Evolutionary conservation across 768 basidiomycete species (phyloP), one percentile per base, ranked within the genome.

Genomic region (Myochromella boudieri): DNA sequence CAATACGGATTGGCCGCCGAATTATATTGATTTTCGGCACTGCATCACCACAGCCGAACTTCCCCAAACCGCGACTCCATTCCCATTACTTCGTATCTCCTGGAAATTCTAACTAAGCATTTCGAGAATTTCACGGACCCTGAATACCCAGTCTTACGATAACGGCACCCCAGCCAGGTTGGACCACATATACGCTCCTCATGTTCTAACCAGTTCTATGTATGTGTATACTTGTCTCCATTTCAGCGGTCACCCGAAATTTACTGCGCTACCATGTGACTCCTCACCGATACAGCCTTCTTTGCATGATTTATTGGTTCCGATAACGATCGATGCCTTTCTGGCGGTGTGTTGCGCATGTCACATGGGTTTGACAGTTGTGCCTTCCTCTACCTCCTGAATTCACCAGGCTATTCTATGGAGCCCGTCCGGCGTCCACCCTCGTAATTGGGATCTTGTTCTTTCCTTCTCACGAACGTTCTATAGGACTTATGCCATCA

Each of bases 341-440:
- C 6, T 24, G 25, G 11, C 24, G 21, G 40, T 20, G 40, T 17
- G 28, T 15, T 29, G 31, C 40, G 31, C 40, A 28, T 41, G 40
- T 53, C 48, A 49, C 47, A 53, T 49, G 52, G 48, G 21, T 3
- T 20, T 45, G 52, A 45, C 38, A 46, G 31, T 14, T 28, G 47
- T 42, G 29, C 43, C 44, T 53, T 42, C 39, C 34, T 49, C 43
- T 39, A 44, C 34, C 11, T n/a, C 15, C 21, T 18, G 25, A 49
- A 12, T 40, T 31, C 42, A 33, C 20, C 40, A 42, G 21, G 17
- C 28, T 28, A 31, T 3, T 31, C 32, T 26, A 42, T 27, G n/a
- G n/a, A n/a, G n/a, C 45, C 33, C 39, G 8, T 25, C n/a, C 4
- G 17, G 22, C 9, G 37, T 6, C 6, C 26, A 25, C 37, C 9